Base-by-base conservation (phyloP, 352 stramenopile genomes). In the Globisporangium uncinulatum region DNA sequence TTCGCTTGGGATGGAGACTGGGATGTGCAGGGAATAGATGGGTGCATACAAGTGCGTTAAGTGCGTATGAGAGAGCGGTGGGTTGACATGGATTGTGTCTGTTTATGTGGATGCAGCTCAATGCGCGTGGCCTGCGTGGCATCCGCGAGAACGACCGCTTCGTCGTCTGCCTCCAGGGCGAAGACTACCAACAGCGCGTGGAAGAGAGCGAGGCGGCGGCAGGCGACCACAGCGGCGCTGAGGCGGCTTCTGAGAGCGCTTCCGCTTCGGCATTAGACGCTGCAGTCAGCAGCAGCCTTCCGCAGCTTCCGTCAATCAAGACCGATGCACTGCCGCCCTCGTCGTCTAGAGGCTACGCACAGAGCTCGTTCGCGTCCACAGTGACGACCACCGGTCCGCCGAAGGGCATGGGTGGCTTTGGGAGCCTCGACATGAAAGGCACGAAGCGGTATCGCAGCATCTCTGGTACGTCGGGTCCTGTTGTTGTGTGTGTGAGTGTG, bases 101-200 rank as follows among this genome's bases (percentile, higher is more conserved):
- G 6, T 13, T 4, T 37, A 20, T 32, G 15, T 60, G 19, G 11
- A 36, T 50, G 34, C 48, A 86, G 76, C 59, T 91, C 17, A 91
- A 89, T 45, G 78, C 76, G 11, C 79, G 81, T n/a, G 74, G 78
- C 29, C 61, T 91, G 58, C 81, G 81, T 56, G 81, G 81, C 41
- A 77, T 89, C 43, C 78, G 81, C 43, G 81, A 91, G 64, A 89
- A 91, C 57, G 81, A 91, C 69, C 72, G 69, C 36, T 89, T 91
- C 34, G 81, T 86, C 24, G 63, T 91, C 44, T 91, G 76, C 51
- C 63, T 91, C 13, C 57, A 75, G 17, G 81, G 81, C 13, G 81
- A 91, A 55, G 74, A 89, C 61, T 91, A 91, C 69, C 64, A 81
- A 49, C 69, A 74, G 54, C 67, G 71, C 6, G 64, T 54, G 11